Conservation (phyloP, 2,329 filamentous ascomycete species). For the Knoxdaviesia proteae region DNA sequence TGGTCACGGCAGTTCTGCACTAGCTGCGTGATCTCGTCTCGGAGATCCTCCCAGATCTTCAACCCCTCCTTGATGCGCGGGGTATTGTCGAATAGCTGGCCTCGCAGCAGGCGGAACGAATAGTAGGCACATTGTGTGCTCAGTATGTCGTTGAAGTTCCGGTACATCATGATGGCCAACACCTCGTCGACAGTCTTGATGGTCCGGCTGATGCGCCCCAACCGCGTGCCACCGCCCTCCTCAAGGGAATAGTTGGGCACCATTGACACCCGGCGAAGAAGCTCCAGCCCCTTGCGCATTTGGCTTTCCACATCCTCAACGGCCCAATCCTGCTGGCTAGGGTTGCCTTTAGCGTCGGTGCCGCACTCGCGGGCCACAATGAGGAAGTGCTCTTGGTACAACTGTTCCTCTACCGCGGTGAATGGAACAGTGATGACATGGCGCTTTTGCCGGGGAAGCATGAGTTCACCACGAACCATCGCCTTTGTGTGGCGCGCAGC, state of each 20-base stretch:
- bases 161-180: constrained; percentile 75
- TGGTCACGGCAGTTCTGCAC: constrained; percentile 45
- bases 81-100: constrained; percentile 63
- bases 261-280: constrained; percentile 62
- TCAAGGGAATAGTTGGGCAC: constrained; percentile 60
- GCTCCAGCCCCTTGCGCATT: constrained; percentile 64
- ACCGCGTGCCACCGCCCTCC: constrained; percentile 20
- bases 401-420: constrained; percentile 73
- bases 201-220: constrained; percentile 43
- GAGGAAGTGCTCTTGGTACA: constrained; percentile 58
- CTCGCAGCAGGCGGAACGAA: constrained; percentile 40
- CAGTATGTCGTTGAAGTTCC: constrained; percentile 48
- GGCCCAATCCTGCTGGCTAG: constrained; percentile 40
- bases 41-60: constrained; percentile 42
- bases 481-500: constrained; percentile 75
- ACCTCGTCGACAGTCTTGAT: constrained; percentile 73
- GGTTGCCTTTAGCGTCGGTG: constrained; percentile 42
- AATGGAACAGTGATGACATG: constrained; percentile 81
- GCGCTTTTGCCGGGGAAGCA: constrained; percentile 63
- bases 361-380: constrained; percentile 53
- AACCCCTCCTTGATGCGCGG: constrained; percentile 47
- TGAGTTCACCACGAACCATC: constrained; percentile 56
- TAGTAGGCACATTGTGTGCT: constrained; percentile 49
- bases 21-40: constrained; percentile 24
- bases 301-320: constrained; percentile 40